phyloP scores from a whole-genome alignment of 2,329 filamentous ascomycete species.

The Exophiala aquamarina region DNA sequence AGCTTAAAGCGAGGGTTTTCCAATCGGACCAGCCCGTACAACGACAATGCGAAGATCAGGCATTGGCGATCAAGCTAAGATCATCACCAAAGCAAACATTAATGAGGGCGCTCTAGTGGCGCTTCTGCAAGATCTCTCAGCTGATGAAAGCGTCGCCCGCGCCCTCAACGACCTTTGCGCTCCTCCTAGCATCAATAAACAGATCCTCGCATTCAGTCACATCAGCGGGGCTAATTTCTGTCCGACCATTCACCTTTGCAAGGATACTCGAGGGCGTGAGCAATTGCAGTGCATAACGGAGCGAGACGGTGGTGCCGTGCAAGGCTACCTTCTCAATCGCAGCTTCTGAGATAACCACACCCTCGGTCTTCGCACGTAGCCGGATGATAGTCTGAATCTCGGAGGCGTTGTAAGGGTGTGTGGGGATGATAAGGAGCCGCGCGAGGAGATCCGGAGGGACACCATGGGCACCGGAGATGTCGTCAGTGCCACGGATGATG shows the following conservation, averaged over 20 bases:
- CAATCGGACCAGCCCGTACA: too few relatives aligned
- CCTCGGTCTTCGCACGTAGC: conserved; percentile 79
- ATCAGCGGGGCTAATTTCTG: conserved; percentile 74
- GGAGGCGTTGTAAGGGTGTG: conserved; percentile 79
- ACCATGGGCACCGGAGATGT: conserved; percentile 81
- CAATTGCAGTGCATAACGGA: conserved; percentile 91
- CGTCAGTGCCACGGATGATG: conserved; percentile 81
- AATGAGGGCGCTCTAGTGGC: too few relatives aligned
- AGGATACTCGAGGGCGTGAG: conserved; percentile 88
- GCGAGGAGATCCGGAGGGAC: conserved; percentile 91
- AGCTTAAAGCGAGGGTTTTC: too few relatives aligned
- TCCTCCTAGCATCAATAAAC: conserved; percentile 79
- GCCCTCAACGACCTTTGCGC: conserved; percentile 68
- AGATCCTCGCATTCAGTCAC: conserved; percentile 79
- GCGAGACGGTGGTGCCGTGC: conserved; percentile 82
- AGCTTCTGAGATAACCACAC: conserved; percentile 73
- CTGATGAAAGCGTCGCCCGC: conserved; percentile 65
- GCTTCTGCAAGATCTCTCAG: conserved; percentile 39
- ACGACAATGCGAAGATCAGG: too few relatives aligned
- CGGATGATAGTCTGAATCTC: conserved; percentile 93
- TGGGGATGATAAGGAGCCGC: conserved; percentile 93
- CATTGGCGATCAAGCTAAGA: too few relatives aligned
- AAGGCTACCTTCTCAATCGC: conserved; percentile 85
- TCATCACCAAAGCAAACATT: too few relatives aligned
- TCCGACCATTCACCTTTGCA: conserved; percentile 76